A percentile compares a stretch with the other conserved stretches of the same genome.
Evolutionary conservation across 1,139 yeast genomes (phyloP).

Genomic region (Saccharomyces hybrid): DNA sequence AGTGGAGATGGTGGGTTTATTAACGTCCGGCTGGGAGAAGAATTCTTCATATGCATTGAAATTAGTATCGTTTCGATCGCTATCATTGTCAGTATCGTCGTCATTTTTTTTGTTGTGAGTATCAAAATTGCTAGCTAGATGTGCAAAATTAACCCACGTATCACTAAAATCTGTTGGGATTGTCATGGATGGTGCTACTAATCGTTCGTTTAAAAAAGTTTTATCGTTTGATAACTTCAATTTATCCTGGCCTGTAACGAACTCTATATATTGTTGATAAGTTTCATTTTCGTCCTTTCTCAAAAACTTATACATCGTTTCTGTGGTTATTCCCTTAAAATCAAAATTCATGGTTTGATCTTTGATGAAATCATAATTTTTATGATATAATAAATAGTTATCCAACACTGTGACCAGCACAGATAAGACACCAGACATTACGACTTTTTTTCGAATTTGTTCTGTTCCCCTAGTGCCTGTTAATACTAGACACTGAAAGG

Average conservation of each 20-base stretch:
- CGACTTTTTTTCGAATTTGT: constrained; percentile 72
- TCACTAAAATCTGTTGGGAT: constrained; percentile 21
- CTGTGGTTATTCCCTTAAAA: constrained; percentile 14
- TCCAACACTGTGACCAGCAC: constrained; percentile 86
- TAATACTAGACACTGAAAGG: constrained; percentile 84
- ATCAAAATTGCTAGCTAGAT: not conserved
- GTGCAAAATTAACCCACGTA: constrained; percentile 12
- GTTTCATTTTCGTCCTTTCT: constrained; percentile 16
- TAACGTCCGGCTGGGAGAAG: constrained; percentile 14
- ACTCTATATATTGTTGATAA: constrained; percentile 16
- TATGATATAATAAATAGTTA: constrained; percentile 49
- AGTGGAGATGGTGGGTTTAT: constrained; percentile 25
- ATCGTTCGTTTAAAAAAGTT: constrained; percentile 10
- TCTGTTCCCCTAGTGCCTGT: constrained; percentile 93
- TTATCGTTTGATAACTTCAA: constrained; percentile 12
- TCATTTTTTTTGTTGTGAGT: constrained; percentile 1
- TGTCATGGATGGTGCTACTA: constrained; percentile 12
- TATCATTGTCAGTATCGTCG: constrained; percentile 4
- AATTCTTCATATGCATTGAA: constrained; percentile 9
- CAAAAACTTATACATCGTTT: constrained; percentile 13
- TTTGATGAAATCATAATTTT: constrained; percentile 32
- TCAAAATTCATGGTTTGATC: constrained; percentile 23
- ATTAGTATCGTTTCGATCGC: not conserved
- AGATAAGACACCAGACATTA: constrained; percentile 85
- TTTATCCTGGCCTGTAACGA: constrained; percentile 16